Evolutionary conservation across 2,329 filamentous ascomycete species (phyloP), one percentile per base, ranked within the genome.

Genomic region (Magnaporthales sp.): DNA sequence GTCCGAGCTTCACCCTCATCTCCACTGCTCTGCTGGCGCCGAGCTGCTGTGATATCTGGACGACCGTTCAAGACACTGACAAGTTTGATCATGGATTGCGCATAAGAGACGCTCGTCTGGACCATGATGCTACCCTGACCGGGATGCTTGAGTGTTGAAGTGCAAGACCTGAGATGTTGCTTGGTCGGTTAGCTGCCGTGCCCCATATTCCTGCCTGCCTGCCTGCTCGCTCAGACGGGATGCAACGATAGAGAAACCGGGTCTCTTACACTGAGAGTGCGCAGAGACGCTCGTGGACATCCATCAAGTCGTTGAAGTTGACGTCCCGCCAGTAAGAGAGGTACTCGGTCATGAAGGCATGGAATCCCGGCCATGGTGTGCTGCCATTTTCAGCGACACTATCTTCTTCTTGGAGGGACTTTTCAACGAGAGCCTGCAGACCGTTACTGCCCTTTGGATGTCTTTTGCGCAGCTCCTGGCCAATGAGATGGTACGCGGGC

Each of bases 11-110:
- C 87, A 29, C 89, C 88, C 27, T 88, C 89, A 13, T 83, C 82
- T 87, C 89, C 9, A 82, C 80, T 13, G 77, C 73, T 32, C 77
- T 74, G 62, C 74, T 71, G 69, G 79, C 78, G n/a, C 31, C n/a
- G 32, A 4, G 68, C 54, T 93, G 79, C 71, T 88, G 91, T 89
- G 62, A 97, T 80, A 68, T 95, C 89, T 0, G 93, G 93, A 66
- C 88, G 86, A 69, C 89, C 90, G 75, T 94, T 92, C 54, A 97
- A 83, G 65, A 87, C 90, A 80, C 97, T 92, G 29, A 93, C 93
- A 67, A 97, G 84, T 70, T 89, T 89, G 9, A 92, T 90, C 27
- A 97, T 85, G 8, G 92, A 87, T 71, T 90, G 88, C 32, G 91
- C 94, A 66, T 96, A 85, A 31, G 90, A 90, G 72, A 97, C 88